Percentiles rank a stretch among this genome's conserved stretches.
Evolutionary conservation across 768 basidiomycete species (phyloP).

Genomic region (Amyloporia xantha): DNA sequence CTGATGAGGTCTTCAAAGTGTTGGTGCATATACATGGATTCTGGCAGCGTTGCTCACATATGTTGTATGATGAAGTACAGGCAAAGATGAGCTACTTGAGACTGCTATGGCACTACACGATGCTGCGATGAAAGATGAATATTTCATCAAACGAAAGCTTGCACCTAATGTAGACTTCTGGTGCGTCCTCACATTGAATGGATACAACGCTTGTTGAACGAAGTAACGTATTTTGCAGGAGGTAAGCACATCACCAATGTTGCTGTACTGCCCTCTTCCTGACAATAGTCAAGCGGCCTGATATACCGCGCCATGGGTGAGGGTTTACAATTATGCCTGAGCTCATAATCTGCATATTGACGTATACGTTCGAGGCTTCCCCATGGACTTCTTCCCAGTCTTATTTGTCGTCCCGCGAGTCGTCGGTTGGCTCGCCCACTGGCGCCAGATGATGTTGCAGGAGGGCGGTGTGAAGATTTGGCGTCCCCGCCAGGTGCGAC

Average conservation of each 20-base stretch:
- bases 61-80: slow-evolving; percentile 50
- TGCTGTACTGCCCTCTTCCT: not conserved
- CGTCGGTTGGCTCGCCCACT: slow-evolving; percentile 90
- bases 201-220: not conserved
- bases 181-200: slow-evolving; percentile 39
- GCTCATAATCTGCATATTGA: not conserved
- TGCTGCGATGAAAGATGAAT: slow-evolving; percentile 86
- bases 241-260: slow-evolving; percentile 25
- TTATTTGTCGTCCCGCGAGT: slow-evolving; percentile 89
- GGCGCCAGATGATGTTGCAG: slow-evolving; percentile 94
- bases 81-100: slow-evolving; percentile 76
- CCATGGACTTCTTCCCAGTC: slow-evolving; percentile 91
- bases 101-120: slow-evolving; percentile 88
- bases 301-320: slow-evolving; percentile 91
- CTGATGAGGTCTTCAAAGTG: slow-evolving; percentile 89
- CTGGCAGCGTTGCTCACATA: too few species aligned
- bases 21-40: too few species aligned
- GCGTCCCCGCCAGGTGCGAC: slow-evolving; percentile 71
- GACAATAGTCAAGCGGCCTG: slow-evolving; percentile 47
- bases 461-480: slow-evolving; percentile 90
- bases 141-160: slow-evolving; percentile 74
- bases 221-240: slow-evolving; percentile 36
- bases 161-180: slow-evolving; percentile 93
- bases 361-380: slow-evolving; percentile 55
- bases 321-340: slow-evolving; percentile 13